Percentiles rank a stretch among this genome's conserved stretches.
Conservation (phyloP, 116 monocot species). For the Trichopus zeylanicus region DNA sequence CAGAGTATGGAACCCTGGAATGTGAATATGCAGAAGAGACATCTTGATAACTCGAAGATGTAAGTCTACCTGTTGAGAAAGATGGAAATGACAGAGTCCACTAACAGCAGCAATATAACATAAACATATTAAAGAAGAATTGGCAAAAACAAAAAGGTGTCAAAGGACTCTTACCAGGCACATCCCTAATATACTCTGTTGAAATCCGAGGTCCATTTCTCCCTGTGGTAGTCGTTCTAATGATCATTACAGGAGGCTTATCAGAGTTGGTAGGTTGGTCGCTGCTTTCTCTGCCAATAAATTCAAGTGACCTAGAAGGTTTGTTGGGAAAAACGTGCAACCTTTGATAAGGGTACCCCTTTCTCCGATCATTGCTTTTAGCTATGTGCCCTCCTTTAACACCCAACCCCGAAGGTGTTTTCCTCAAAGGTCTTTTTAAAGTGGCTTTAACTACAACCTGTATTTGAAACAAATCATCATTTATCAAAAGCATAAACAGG, state of each 20-base stretch:
- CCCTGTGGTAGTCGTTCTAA: neutral
- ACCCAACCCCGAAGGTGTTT: neutral
- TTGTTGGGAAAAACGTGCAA: neutral
- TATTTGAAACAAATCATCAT: neutral
- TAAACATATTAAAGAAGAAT: too few species aligned
- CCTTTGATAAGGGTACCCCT: neutral
- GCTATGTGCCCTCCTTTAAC: conserved; percentile 7
- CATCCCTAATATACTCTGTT: conserved; percentile 1
- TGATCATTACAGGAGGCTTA: neutral
- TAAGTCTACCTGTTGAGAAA: conserved; percentile 2
- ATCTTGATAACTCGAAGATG: conserved; percentile 6
- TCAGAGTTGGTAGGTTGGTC: neutral
- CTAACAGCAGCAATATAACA: neutral
- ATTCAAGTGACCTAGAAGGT: neutral
- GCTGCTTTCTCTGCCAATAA: neutral
- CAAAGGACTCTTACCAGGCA: conserved; percentile 4
- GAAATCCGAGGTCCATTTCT: neutral
- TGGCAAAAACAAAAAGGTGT: neutral
- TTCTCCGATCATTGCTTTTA: conserved; percentile 5
- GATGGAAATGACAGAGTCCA: too few species aligned
- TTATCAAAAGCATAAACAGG: too few species aligned
- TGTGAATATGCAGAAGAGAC: neutral
- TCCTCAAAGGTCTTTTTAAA: too few species aligned
- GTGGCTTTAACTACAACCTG: neutral
- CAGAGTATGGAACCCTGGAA: conserved; percentile 1